These are phyloP conservation scores for Kodamaea nitidulidarum DNA, from an alignment of 805 yeast species.

Conservation along the genomic window DNA sequence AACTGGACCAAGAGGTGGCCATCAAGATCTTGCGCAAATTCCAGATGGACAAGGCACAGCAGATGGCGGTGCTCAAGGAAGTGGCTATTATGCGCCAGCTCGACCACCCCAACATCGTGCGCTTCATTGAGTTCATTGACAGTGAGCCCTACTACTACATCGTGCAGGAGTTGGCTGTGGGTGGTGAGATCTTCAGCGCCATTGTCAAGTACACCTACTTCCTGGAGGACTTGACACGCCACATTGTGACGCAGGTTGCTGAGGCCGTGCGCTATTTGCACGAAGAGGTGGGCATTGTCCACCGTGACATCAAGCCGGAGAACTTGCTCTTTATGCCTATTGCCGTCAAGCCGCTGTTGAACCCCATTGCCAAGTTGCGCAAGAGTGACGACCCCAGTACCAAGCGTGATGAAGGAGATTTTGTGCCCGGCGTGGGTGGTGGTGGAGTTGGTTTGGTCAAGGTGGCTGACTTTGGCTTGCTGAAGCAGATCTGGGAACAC, in stretches of 20 bases:
- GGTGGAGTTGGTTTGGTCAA: conserved; percentile 89
- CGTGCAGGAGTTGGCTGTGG: conserved; percentile 67
- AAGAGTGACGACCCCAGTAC: conserved; percentile 64
- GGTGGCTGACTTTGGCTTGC: conserved; percentile 92
- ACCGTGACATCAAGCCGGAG: conserved; percentile 81
- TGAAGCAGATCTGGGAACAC: conserved; percentile 83
- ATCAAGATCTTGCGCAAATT: conserved; percentile 63
- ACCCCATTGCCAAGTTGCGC: conserved; percentile 39
- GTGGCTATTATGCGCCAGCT: conserved; percentile 69
- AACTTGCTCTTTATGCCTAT: conserved; percentile 65
- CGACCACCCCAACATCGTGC: conserved; percentile 60
- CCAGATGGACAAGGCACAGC: conserved; percentile 58
- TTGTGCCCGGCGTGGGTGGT: conserved; percentile 76
- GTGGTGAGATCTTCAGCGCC: conserved; percentile 73
- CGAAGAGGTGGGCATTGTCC: conserved; percentile 71
- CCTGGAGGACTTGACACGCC: conserved; percentile 61
- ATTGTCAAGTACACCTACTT: conserved; percentile 65
- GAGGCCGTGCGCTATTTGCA: conserved; percentile 66
- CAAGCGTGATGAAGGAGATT: conserved; percentile 85
- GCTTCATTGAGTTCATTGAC: conserved; percentile 63
- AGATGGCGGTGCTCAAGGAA: conserved; percentile 73
- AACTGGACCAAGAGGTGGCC: conserved; percentile 43
- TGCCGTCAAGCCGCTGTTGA: conserved; percentile 42
- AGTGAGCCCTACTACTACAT: conserved; percentile 59
- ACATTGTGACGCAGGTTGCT: conserved; percentile 60